These are phyloP conservation scores for Aspergillus olivimuriae DNA, from an alignment of 495 filamentous ascomycete species.

Conservation along the genomic window DNA sequence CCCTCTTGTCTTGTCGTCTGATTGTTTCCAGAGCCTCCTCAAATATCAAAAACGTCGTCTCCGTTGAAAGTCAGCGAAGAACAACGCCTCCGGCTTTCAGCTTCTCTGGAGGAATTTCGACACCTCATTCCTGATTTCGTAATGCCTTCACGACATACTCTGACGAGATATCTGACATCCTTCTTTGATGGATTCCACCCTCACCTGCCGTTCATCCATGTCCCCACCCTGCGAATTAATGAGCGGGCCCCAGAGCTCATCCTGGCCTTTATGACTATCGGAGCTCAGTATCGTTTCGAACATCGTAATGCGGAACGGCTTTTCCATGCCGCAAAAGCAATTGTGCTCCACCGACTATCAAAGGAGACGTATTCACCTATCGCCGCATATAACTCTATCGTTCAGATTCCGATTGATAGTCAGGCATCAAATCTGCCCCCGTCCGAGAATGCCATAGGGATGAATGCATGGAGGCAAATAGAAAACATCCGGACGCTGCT, in stretches of 20 bases:
- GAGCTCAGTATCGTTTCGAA: slow-evolving; percentile 34
- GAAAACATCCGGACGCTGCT: slow-evolving; percentile 33
- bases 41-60: slow-evolving; percentile 17
- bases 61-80: slow-evolving; percentile 32
- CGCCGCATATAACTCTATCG: slow-evolving; percentile 3
- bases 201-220: slow-evolving; percentile 32
- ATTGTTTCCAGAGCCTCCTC: slow-evolving; percentile 23
- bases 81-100: slow-evolving; percentile 29
- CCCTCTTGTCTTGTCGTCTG: too few species aligned
- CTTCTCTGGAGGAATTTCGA: slow-evolving; percentile 31
- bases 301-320: slow-evolving; percentile 30
- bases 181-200: slow-evolving; percentile 35
- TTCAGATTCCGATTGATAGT: slow-evolving; percentile 11
- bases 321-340: slow-evolving; percentile 29
- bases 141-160: slow-evolving; percentile 32
- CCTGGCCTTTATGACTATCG: slow-evolving; percentile 29
- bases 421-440: slow-evolving; percentile 5
- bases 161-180: slow-evolving; percentile 32
- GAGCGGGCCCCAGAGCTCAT: slow-evolving; percentile 27
- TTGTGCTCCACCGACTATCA: slow-evolving; percentile 25
- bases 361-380: slow-evolving; percentile 17
- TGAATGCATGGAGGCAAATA: slow-evolving; percentile 18
- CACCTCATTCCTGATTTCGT: slow-evolving; percentile 34
- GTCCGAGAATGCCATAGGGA: slow-evolving; percentile 9
- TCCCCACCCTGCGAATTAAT: slow-evolving; percentile 30